Percentiles rank a stretch among this genome's conserved stretches.
Evolutionary conservation across 2,329 filamentous ascomycete species (phyloP).

Genomic region (Pseudocercospora cruenta): DNA sequence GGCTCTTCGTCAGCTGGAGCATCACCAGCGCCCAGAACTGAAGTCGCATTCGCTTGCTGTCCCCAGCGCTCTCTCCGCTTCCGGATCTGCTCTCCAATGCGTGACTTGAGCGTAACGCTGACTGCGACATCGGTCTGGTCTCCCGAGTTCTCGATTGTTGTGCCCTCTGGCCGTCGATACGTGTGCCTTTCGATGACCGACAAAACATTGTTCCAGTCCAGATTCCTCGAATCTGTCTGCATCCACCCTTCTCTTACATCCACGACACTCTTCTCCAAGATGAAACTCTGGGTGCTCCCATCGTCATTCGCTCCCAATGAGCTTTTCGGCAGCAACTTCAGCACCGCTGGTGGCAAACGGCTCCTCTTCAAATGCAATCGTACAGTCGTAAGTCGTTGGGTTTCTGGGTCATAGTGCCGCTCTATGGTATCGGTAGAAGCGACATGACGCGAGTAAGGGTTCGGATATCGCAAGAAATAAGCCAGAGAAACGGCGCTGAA

Average conservation of each 20-base stretch:
- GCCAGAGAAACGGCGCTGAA: slow-evolving; percentile 85
- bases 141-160: slow-evolving; percentile 34
- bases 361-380: slow-evolving; percentile 82
- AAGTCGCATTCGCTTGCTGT: slow-evolving; percentile 44
- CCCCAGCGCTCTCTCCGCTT: slow-evolving; percentile 52
- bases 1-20: slow-evolving; percentile 46
- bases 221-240: slow-evolving; percentile 77
- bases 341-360: slow-evolving; percentile 72
- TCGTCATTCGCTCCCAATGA: slow-evolving; percentile 63
- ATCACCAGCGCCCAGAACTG: slow-evolving; percentile 42
- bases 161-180: slow-evolving; percentile 58
- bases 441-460: slow-evolving; percentile 81
- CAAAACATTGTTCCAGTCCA: slow-evolving; percentile 80
- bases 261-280: slow-evolving; percentile 77
- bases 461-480: slow-evolving; percentile 88
- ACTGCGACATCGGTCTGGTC: slow-evolving; percentile 68
- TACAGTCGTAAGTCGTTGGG: slow-evolving; percentile 75
- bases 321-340: slow-evolving; percentile 73
- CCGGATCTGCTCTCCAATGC: slow-evolving; percentile 69
- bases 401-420: slow-evolving; percentile 71
- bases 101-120: slow-evolving; percentile 73
- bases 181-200: slow-evolving; percentile 76
- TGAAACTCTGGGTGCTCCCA: slow-evolving; percentile 72
- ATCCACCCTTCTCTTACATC: slow-evolving; percentile 82
- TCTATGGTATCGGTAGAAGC: slow-evolving; percentile 82